phyloP scores from a whole-genome alignment of 768 basidiomycete genomes.

The Mycena haematopus region DNA sequence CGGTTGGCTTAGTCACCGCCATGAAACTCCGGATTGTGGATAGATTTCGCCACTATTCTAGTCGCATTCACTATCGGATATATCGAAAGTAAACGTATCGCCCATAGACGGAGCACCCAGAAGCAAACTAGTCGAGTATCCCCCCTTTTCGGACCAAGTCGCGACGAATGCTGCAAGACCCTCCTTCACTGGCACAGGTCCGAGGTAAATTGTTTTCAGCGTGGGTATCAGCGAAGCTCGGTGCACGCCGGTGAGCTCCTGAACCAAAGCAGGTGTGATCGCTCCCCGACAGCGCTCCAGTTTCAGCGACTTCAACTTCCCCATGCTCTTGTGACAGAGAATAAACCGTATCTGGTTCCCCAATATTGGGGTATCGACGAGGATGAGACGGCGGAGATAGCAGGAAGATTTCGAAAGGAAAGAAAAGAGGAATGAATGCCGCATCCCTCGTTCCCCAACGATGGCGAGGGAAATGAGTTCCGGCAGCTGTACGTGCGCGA shows the following conservation, averaged over 20 bases:
- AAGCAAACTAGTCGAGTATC: neutral
- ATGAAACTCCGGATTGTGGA: too few species aligned
- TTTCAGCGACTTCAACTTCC: neutral
- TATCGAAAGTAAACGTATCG: neutral
- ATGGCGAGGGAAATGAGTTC: conserved; percentile 3
- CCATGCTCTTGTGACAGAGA: neutral
- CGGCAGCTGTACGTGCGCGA: conserved; percentile 1
- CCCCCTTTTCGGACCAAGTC: neutral
- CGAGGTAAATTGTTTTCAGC: neutral
- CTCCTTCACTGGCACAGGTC: neutral
- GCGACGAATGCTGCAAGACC: neutral
- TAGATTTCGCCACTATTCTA: neutral
- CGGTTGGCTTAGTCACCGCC: too few species aligned
- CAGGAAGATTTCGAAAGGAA: neutral
- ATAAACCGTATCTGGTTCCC: neutral
- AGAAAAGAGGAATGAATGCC: neutral
- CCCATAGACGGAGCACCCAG: neutral
- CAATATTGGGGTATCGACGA: neutral
- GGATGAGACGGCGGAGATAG: neutral
- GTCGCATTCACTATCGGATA: neutral
- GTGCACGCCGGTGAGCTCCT: neutral
- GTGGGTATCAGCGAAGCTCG: neutral
- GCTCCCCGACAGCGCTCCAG: neutral
- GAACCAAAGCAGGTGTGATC: neutral
- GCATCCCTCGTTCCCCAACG: neutral